These are phyloP conservation scores for Pseudocercospora macadamiae DNA, from an alignment of 2,329 filamentous ascomycete genomes.

Conservation along the genomic window DNA sequence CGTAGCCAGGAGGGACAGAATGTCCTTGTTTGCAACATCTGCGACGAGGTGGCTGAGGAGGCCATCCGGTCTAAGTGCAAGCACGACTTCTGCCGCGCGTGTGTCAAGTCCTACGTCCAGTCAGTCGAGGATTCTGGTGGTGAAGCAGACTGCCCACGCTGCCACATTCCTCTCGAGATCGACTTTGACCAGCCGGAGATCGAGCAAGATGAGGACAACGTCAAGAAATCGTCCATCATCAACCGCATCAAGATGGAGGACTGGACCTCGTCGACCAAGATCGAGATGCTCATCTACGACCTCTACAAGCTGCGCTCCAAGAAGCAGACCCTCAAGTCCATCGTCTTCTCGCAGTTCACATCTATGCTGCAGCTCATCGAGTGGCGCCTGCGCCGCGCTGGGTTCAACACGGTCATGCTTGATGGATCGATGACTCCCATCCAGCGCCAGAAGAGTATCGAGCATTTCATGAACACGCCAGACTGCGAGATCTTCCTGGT, in stretches of 20 bases:
- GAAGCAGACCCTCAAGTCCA: slow-evolving; percentile 92
- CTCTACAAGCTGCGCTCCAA: slow-evolving; percentile 89
- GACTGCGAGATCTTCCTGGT: slow-evolving; percentile 96
- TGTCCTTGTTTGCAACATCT: slow-evolving; percentile 88
- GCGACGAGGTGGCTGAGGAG: slow-evolving; percentile 94
- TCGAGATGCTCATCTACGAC: slow-evolving; percentile 93
- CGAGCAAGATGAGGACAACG: slow-evolving; percentile 80
- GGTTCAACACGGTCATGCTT: slow-evolving; percentile 97
- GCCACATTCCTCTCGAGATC: slow-evolving; percentile 86
- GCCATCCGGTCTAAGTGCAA: slow-evolving; percentile 89
- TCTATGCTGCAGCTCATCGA: slow-evolving; percentile 97
- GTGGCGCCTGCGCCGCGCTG: slow-evolving; percentile 93
- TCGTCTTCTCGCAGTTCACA: slow-evolving; percentile 96
- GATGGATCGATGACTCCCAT: slow-evolving; percentile 94
- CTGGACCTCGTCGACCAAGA: slow-evolving; percentile 98
- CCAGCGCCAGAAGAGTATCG: slow-evolving; percentile 89
- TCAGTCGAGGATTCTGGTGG: slow-evolving; percentile 66
- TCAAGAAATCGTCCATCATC: slow-evolving; percentile 97
- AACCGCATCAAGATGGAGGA: slow-evolving; percentile 99
- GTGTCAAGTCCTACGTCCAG: slow-evolving; percentile 77
- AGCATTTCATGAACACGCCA: slow-evolving; percentile 94
- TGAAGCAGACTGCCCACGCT: slow-evolving; percentile 75
- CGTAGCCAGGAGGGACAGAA: slow-evolving; percentile 85
- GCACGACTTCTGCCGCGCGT: slow-evolving; percentile 87
- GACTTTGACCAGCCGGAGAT: slow-evolving; percentile 95